Conservation (phyloP, 1,284 basidiomycete genomes). For the Microbotryum lychnidis-dioicae region DNA sequence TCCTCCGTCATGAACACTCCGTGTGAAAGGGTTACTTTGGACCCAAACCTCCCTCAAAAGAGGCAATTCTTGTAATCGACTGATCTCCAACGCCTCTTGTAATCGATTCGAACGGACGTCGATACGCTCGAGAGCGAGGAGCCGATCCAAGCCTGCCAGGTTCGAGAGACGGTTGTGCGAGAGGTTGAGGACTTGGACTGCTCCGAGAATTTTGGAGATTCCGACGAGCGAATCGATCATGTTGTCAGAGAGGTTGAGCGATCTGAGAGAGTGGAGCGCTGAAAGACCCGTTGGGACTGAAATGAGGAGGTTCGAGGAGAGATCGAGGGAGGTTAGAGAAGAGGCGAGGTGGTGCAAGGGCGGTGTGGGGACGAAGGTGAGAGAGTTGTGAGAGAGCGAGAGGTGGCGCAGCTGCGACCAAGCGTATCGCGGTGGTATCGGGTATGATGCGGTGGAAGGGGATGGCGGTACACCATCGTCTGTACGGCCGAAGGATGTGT, state of each 20-base stretch:
- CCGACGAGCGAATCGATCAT: constrained; percentile 92
- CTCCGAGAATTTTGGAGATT: constrained; percentile 67
- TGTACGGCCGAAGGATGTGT: too few relatives aligned
- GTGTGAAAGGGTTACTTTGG: constrained; percentile 65
- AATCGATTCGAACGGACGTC: constrained; percentile 78
- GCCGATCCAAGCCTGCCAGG: constrained; percentile 82
- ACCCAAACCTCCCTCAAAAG: constrained; percentile 69
- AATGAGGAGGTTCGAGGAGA: constrained; percentile 43
- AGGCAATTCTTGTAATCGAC: constrained; percentile 69
- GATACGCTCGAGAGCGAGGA: constrained; percentile 69
- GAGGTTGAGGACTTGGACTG: constrained; percentile 66
- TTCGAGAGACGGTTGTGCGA: constrained; percentile 82
- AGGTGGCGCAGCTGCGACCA: constrained; percentile 73
- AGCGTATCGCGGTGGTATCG: constrained; percentile 53
- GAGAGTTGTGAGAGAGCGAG: constrained; percentile 67
- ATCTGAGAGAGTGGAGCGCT: constrained; percentile 63
- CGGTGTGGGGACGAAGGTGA: constrained; percentile 66
- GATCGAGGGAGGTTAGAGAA: constrained; percentile 39
- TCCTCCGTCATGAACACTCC: constrained; percentile 11
- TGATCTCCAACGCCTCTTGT: constrained; percentile 75
- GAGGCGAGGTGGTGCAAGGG: constrained; percentile 49
- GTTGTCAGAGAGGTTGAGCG: constrained; percentile 86
- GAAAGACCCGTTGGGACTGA: constrained; percentile 56
- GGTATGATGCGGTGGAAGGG: constrained; percentile 4
- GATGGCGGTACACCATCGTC: neutral